Base-by-base conservation (phyloP, 805 yeast species). In the Nakazawaea populi region DNA sequence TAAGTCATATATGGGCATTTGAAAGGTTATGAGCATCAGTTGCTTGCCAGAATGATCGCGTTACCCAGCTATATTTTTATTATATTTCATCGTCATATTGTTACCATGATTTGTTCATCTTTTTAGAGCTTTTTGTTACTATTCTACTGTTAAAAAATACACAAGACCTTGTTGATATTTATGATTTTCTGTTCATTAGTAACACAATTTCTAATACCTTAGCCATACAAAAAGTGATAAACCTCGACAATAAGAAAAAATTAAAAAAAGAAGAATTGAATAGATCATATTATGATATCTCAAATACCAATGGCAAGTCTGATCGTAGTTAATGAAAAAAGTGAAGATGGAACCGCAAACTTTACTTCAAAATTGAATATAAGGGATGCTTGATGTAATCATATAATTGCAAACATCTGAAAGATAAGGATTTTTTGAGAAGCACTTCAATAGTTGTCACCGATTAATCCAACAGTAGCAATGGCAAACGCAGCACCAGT, bases 1-100 rank as follows among this genome's bases (percentile, higher is more conserved):
- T 69, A 94, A 94, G 70, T 71, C 71, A 58, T 66, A 74, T 48
- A 67, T 94, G 49, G 87, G 88, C 42, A 87, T 90, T 14, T 43
- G 29, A 43, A 32, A 18, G 24, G 24, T 18, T 18, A 18, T 18
- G 24, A 18, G 24, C 24, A 18, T 18, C 24, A 18, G 24, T 18
- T 18, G 24, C 24, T 37, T 18, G n/a, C 7, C 40, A 37, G n/a
- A 37, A 37, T 37, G 7, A 10, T 4, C n/a, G 40, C 36, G 12
- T 34, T 34, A 34, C 12, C 2, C 36, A 34, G 24, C 24, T 18
- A 18, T 18, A 18, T 18, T 18, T 18, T 18, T 18, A 18, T 18
- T 18, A 18, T 2, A 18, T 18, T 18, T 18, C 24, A 18, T 18
- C 24, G 24, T 18, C 24, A 18, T 18, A 18, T 3, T 18, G 24